Evolutionary conservation across 2,329 filamentous ascomycete species (phyloP).

Genomic region (Daldinia eschscholtzii): DNA sequence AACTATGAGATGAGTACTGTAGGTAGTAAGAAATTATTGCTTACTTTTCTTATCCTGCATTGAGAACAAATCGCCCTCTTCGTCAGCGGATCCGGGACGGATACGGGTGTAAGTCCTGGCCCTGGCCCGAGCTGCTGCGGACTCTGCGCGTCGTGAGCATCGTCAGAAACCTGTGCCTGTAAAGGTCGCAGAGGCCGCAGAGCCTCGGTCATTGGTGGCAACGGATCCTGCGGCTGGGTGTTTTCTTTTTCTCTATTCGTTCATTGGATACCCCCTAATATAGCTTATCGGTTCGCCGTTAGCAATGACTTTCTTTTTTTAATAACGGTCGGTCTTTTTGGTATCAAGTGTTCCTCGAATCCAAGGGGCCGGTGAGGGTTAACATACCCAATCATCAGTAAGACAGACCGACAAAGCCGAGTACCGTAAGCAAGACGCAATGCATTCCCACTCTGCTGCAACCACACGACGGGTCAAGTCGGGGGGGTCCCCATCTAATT

Average conservation of each 20-base stretch:
- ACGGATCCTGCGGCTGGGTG: slow-evolving; percentile 10
- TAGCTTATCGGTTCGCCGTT: slow-evolving; percentile 18
- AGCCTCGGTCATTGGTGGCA: slow-evolving; percentile 47
- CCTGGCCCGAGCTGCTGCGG: slow-evolving; percentile 21
- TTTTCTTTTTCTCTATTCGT: slow-evolving; percentile 13
- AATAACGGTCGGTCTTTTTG: slow-evolving; percentile 10
- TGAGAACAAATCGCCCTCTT: slow-evolving; percentile 50
- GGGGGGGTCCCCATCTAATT: slow-evolving; percentile 22
- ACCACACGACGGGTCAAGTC: slow-evolving; percentile 31
- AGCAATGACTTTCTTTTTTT: slow-evolving; percentile 9
- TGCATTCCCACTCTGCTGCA: slow-evolving; percentile 31
- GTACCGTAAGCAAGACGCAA: slow-evolving; percentile 34
- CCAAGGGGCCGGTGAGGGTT: slow-evolving; percentile 1
- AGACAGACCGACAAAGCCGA: slow-evolving; percentile 37
- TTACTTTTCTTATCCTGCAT: slow-evolving; percentile 49
- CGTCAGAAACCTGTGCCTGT: slow-evolving; percentile 40
- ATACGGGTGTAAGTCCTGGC: slow-evolving; percentile 15
- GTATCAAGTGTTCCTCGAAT: not conserved
- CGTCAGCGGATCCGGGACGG: slow-evolving; percentile 24
- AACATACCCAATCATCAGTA: slow-evolving; percentile 34
- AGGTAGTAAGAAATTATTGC: not conserved
- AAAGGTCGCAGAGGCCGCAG: slow-evolving; percentile 47
- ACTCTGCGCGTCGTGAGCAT: slow-evolving; percentile 22
- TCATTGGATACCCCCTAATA: slow-evolving; percentile 20
- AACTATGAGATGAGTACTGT: not conserved